phyloP scores from a whole-genome alignment of 805 yeast species.

The Starmera dryadoides region DNA sequence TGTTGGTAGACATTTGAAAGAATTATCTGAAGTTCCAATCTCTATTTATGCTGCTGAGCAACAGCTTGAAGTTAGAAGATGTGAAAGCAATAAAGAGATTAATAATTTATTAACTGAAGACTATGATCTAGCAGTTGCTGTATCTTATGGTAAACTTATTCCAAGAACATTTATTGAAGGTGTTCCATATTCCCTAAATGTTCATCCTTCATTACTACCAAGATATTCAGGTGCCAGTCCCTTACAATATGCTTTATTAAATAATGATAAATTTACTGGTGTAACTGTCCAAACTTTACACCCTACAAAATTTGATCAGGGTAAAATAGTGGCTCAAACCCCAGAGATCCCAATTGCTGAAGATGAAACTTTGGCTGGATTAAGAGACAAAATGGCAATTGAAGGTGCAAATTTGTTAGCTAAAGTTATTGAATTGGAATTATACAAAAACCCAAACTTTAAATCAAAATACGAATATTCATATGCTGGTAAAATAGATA shows the following conservation, averaged over 20 bases:
- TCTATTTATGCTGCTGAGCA: slow-evolving; percentile 29
- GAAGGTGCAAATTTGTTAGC: slow-evolving; percentile 57
- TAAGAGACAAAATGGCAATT: slow-evolving; percentile 46
- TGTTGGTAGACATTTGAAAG: slow-evolving; percentile 50
- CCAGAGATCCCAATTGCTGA: slow-evolving; percentile 30
- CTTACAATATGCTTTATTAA: slow-evolving; percentile 67
- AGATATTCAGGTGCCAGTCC: slow-evolving; percentile 85
- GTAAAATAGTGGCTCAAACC: slow-evolving; percentile 60
- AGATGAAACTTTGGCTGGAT: slow-evolving; percentile 35
- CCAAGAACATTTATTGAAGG: slow-evolving; percentile 49
- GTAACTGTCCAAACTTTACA: slow-evolving; percentile 87
- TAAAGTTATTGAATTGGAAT: slow-evolving; percentile 30
- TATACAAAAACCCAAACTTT: slow-evolving; percentile 16
- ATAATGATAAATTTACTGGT: slow-evolving; percentile 60
- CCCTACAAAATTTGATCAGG: slow-evolving; percentile 79
- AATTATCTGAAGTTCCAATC: slow-evolving; percentile 46
- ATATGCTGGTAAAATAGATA: slow-evolving; percentile 50
- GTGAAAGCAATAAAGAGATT: slow-evolving; percentile 41
- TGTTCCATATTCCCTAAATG: slow-evolving; percentile 63
- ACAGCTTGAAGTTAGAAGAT: slow-evolving; percentile 35
- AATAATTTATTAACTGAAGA: slow-evolving; percentile 16
- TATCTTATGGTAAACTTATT: slow-evolving; percentile 79
- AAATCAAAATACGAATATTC: slow-evolving; percentile 30
- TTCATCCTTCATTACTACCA: slow-evolving; percentile 90
- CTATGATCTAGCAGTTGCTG: slow-evolving; percentile 77